These are phyloP conservation scores for Fusarium dlaminii DNA, from an alignment of 2,329 filamentous ascomycete species.

Conservation along the genomic window DNA sequence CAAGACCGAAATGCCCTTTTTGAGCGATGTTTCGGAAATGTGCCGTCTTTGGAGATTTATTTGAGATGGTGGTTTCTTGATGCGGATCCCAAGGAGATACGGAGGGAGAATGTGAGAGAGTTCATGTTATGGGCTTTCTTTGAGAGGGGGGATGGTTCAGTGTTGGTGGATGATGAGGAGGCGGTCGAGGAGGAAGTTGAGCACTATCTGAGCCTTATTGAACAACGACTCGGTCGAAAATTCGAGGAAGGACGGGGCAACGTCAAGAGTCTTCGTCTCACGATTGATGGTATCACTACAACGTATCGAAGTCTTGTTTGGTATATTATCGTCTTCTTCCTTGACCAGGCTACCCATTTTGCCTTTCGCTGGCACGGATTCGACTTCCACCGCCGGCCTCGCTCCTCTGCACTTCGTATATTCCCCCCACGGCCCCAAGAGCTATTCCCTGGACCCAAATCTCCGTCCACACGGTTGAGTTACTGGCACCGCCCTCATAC, in stretches of 20 bases:
- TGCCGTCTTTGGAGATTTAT: slow-evolving; percentile 65
- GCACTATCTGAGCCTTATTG: slow-evolving; percentile 60
- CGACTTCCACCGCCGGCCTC: slow-evolving; percentile 56
- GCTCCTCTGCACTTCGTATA: slow-evolving; percentile 47
- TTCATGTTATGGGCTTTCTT: slow-evolving; percentile 76
- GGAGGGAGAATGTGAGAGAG: slow-evolving; percentile 73
- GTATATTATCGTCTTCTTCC: slow-evolving; percentile 66
- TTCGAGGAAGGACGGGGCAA: slow-evolving; percentile 65
- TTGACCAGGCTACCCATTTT: slow-evolving; percentile 62
- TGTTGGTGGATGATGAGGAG: slow-evolving; percentile 14
- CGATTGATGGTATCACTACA: slow-evolving; percentile 70
- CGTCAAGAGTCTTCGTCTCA: slow-evolving; percentile 68
- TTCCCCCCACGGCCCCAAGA: slow-evolving; percentile 68
- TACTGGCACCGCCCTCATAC: slow-evolving; percentile 76
- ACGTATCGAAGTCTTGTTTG: slow-evolving; percentile 70
- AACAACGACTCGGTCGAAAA: slow-evolving; percentile 60
- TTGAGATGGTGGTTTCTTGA: slow-evolving; percentile 73
- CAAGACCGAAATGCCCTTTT: slow-evolving; percentile 66
- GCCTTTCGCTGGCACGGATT: slow-evolving; percentile 61
- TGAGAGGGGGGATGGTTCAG: slow-evolving; percentile 51
- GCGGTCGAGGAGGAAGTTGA: slow-evolving; percentile 55
- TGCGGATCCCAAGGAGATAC: slow-evolving; percentile 64
- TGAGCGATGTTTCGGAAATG: slow-evolving; percentile 62
- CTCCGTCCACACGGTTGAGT: slow-evolving; percentile 59
- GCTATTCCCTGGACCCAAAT: slow-evolving; percentile 56